phyloP scores from a whole-genome alignment of 768 basidiomycete genomes.

The Lepiota venenata region DNA sequence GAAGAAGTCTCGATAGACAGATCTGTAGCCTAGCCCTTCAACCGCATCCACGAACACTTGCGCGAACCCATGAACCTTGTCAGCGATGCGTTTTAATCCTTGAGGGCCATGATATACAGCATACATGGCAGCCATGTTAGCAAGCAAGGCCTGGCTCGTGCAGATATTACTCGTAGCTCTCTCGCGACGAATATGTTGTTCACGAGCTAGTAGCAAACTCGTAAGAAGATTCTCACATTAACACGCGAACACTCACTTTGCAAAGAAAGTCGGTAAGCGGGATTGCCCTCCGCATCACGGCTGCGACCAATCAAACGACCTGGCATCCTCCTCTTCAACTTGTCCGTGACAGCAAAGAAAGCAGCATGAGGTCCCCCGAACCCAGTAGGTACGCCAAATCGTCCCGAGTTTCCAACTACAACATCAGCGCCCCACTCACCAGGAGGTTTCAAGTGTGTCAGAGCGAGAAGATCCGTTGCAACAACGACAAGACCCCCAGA shows the following conservation, averaged over 20 bases:
- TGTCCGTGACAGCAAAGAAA: conserved; percentile 93
- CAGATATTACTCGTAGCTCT: conserved; percentile 99
- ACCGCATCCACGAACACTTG: conserved; percentile 68
- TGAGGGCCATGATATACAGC: conserved; percentile 94
- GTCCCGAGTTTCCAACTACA: conserved; percentile 90
- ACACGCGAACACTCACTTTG: conserved; percentile 65
- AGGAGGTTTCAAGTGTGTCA: conserved; percentile 91
- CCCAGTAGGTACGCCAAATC: conserved; percentile 97
- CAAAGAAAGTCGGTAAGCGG: conserved; percentile 88
- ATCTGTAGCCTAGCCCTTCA: conserved; percentile 69
- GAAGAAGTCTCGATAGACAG: conserved; percentile 77
- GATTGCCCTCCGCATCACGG: conserved; percentile 78
- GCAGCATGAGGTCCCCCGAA: conserved; percentile 97
- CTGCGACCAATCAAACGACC: conserved; percentile 92
- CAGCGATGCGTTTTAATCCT: conserved; percentile 81
- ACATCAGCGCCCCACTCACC: conserved; percentile 99
- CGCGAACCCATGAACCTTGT: conserved; percentile 87
- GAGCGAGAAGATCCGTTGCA: conserved; percentile 89
- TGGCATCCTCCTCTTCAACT: conserved; percentile 97
- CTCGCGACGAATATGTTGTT: conserved; percentile 96
- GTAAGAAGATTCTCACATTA: not conserved
- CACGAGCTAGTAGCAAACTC: conserved; percentile 60
- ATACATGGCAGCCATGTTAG: conserved; percentile 99
- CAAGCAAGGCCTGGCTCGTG: conserved; percentile 94
- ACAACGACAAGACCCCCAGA: conserved; percentile 80